Conservation (phyloP, 2,329 filamentous ascomycete species). For the Pseudopithomyces chartarum region DNA sequence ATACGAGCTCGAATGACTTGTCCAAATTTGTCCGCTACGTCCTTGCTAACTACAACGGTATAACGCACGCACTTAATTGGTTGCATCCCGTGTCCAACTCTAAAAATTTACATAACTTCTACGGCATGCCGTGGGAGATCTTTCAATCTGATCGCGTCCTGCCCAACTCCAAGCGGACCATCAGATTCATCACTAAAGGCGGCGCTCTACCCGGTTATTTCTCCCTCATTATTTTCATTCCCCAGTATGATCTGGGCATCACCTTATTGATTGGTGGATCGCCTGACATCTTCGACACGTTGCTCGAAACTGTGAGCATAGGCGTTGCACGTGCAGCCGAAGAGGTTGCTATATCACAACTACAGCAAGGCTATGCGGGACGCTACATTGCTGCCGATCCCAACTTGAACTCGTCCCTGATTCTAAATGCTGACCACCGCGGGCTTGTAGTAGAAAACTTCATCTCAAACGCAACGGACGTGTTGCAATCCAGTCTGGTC, state of each 20-base stretch:
- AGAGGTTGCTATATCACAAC: slow-evolving; percentile 43
- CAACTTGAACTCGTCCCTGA: slow-evolving; percentile 33
- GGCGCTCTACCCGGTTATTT: slow-evolving; percentile 51
- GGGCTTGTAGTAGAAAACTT: slow-evolving; percentile 33
- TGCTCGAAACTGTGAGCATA: slow-evolving; percentile 36
- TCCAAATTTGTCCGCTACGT: slow-evolving; percentile 52
- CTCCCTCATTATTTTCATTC: slow-evolving; percentile 46
- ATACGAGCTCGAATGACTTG: slow-evolving; percentile 48
- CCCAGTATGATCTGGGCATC: slow-evolving; percentile 52
- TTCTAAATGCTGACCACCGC: slow-evolving; percentile 29
- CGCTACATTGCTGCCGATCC: slow-evolving; percentile 25
- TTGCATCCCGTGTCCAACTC: slow-evolving; percentile 47
- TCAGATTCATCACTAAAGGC: slow-evolving; percentile 53
- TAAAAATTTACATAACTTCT: slow-evolving; percentile 46
- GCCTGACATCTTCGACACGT: slow-evolving; percentile 20
- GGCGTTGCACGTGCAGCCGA: slow-evolving; percentile 42
- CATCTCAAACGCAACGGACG: slow-evolving; percentile 37
- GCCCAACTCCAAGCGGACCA: slow-evolving; percentile 38
- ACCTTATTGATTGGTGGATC: slow-evolving; percentile 47
- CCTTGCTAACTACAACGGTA: slow-evolving; percentile 48
- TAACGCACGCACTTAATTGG: slow-evolving; percentile 52
- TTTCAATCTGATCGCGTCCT: slow-evolving; percentile 49
- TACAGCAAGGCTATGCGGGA: slow-evolving; percentile 34
- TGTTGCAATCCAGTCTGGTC: slow-evolving; percentile 17
- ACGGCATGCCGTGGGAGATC: slow-evolving; percentile 56